Evolutionary conservation across 2,329 filamentous ascomycete species (phyloP), one percentile per base, ranked within the genome.

Genomic region (Ophiostoma australiae): DNA sequence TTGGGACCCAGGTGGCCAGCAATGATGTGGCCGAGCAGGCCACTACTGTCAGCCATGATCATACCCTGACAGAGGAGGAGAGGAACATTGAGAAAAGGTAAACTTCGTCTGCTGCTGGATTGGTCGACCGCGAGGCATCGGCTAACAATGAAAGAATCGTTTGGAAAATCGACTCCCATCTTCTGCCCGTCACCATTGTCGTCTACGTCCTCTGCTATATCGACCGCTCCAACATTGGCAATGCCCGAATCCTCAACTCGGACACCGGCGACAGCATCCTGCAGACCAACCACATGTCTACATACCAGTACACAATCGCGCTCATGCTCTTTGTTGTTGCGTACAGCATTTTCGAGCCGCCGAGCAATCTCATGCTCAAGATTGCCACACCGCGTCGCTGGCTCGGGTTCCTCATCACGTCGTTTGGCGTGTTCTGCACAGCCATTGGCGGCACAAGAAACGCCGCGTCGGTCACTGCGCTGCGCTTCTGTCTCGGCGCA

Each of bases 341-440:
- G 3, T 90, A 84, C 76, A 80, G 80, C 74, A 65, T 84, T 63
- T 90, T 90, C 77, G 89, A 91, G 76, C 85, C 90, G 6, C 89
- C 89, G 0, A 88, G 85, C 71, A 91, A 90, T 76, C 83, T 89
- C 52, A 80, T 90, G n/a, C 81, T 90, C 70, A 90, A 90, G 79
- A 87, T 86, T 76, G 80, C 89, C 71, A 83, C 84, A 6, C 88
- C 89, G 0, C 86, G 85, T 33, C 81, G 86, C 70, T 91, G 89
- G 84, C 78, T 92, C 67, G 84, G 88, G 0, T 86, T 90, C 74
- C 87, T 92, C 74, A 89, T 91, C 78, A 81, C 87, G 37, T 80
- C 83, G 23, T 92, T 90, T 89, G 89, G 89, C 7, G 83, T 86
- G 70, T 58, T 58, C 10, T 58, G 52, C 27, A n/a, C n/a, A 13